Evolutionary conservation across 2,329 filamentous ascomycete species (phyloP).

Genomic region (Lasiodiplodia hormozganensis): DNA sequence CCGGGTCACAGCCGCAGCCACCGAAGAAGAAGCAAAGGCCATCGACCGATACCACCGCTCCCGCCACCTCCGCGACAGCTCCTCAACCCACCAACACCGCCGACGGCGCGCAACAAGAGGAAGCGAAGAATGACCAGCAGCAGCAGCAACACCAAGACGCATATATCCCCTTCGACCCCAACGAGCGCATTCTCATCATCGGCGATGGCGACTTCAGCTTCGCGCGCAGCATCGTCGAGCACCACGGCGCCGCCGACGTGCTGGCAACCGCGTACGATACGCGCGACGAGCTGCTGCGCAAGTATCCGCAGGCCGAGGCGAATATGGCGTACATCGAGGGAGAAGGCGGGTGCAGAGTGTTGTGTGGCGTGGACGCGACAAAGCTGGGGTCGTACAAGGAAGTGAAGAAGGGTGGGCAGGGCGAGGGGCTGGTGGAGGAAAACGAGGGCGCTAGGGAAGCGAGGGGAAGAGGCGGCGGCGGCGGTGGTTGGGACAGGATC

Average conservation of each 20-base stretch:
- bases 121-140: neutral
- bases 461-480: conserved; percentile 31
- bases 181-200: conserved; percentile 75
- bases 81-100: conserved; percentile 22
- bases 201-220: conserved; percentile 86
- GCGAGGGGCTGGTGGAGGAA: conserved; percentile 26
- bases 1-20: conserved; percentile 1
- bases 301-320: conserved; percentile 74
- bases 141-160: conserved; percentile 34
- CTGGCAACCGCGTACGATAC: conserved; percentile 74
- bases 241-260: conserved; percentile 71
- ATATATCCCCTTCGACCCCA: conserved; percentile 71
- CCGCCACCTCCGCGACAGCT: neutral
- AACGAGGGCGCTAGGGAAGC: conserved; percentile 26
- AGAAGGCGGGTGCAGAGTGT: conserved; percentile 43
- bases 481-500: conserved; percentile 73
- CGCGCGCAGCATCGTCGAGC: conserved; percentile 68
- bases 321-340: conserved; percentile 63
- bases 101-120: conserved; percentile 20
- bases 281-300: conserved; percentile 65
- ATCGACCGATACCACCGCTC: neutral
- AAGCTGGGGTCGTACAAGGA: conserved; percentile 58
- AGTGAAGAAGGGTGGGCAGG: conserved; percentile 53
- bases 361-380: conserved; percentile 55
- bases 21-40: conserved; percentile 7